These are phyloP conservation scores for Ulota crispa DNA, from an alignment of 225 moss, liverwort and hornwort genomes.

Conservation along the genomic window DNA sequence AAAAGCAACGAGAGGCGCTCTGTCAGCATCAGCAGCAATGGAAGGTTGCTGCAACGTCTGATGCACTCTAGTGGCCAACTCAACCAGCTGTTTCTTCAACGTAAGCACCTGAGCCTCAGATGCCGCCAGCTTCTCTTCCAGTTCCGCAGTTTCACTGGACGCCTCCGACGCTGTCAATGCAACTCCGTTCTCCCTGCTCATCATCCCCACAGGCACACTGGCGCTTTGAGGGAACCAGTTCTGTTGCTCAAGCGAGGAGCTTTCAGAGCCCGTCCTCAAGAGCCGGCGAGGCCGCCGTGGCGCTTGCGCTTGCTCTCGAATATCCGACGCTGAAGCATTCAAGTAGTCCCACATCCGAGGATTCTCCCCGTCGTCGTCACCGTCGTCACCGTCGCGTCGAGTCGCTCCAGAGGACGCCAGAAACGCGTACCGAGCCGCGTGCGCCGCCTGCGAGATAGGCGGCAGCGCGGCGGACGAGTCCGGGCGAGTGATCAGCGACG, in stretches of 20 bases:
- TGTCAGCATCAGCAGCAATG: constrained; percentile 65
- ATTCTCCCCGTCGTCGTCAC: constrained; percentile 8
- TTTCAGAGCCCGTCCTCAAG: constrained; percentile 28
- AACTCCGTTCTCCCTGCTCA: constrained; percentile 33
- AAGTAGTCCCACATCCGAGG: constrained; percentile 35
- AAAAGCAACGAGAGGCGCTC: constrained; percentile 63
- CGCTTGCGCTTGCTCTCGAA: neutral
- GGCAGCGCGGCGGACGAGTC: constrained; percentile 58
- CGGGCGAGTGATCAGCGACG: constrained; percentile 53
- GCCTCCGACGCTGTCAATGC: constrained; percentile 28
- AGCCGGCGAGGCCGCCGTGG: constrained; percentile 28
- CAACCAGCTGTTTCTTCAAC: constrained; percentile 76
- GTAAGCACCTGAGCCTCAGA: constrained; percentile 60
- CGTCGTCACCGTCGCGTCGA: constrained; percentile 5
- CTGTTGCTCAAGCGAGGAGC: constrained; percentile 33
- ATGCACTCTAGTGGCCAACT: constrained; percentile 76
- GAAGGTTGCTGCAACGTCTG: constrained; percentile 72
- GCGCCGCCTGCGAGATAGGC: constrained; percentile 50
- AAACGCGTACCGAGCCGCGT: constrained; percentile 49
- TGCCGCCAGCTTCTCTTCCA: constrained; percentile 47
- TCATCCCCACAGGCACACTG: constrained; percentile 58
- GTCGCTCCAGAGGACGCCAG: constrained; percentile 29
- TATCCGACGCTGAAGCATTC: constrained; percentile 30
- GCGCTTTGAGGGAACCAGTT: constrained; percentile 35
- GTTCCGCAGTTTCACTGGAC: constrained; percentile 38